Percentiles rank a stretch among this genome's conserved stretches.
These are phyloP conservation scores for Coprinellus micaceus DNA, from an alignment of 768 basidiomycete species.

Conservation along the genomic window DNA sequence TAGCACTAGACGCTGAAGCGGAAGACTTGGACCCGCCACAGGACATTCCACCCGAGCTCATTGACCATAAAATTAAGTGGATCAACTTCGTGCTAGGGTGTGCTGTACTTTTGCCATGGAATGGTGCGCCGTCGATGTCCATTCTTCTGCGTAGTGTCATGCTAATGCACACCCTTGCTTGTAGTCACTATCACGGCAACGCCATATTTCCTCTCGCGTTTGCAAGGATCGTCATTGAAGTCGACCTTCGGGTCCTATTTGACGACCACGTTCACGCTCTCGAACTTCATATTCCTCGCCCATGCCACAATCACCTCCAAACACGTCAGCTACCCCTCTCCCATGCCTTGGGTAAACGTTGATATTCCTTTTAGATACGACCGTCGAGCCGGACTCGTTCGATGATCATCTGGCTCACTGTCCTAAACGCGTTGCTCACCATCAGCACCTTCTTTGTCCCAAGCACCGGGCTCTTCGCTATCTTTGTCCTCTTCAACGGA, in stretches of 20 bases:
- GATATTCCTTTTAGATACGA: constrained; percentile 41
- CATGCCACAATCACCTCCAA: constrained; percentile 70
- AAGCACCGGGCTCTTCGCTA: constrained; percentile 55
- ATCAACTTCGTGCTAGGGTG: constrained; percentile 73
- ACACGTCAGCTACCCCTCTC: constrained; percentile 41
- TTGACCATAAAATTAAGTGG: constrained; percentile 51
- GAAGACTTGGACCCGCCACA: constrained; percentile 7
- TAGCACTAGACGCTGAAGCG: constrained; percentile 8
- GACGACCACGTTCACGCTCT: constrained; percentile 56
- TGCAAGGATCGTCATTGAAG: constrained; percentile 56
- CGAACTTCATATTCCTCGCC: constrained; percentile 67
- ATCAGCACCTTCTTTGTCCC: constrained; percentile 61
- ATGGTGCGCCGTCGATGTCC: constrained; percentile 50
- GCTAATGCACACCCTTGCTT: not conserved
- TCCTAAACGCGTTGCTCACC: constrained; percentile 57
- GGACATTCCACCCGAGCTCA: constrained; percentile 13
- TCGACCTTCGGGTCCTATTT: constrained; percentile 65
- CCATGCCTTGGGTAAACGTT: not conserved
- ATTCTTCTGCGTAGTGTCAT: not conserved
- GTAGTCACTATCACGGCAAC: constrained; percentile 83
- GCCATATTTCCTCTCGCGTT: constrained; percentile 72
- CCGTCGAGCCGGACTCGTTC: constrained; percentile 55
- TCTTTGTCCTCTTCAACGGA: constrained; percentile 61
- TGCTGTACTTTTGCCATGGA: constrained; percentile 84
- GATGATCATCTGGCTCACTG: constrained; percentile 47